Evolutionary conservation across 345 rosid genomes (phyloP).

Genomic region (Gossypium arboreum): DNA sequence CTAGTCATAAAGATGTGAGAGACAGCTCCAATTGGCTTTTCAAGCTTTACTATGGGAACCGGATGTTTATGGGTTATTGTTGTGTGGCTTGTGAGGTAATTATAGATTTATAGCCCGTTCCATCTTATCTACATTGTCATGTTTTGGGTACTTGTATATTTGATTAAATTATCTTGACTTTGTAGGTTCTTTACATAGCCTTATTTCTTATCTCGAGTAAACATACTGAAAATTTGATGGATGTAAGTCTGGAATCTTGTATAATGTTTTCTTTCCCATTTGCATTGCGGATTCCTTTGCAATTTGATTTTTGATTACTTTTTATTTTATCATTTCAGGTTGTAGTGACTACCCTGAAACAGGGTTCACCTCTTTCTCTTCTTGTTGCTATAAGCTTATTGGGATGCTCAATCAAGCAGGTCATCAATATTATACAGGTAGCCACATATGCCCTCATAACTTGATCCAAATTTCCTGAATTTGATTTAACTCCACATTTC

Average conservation of each 20-base stretch:
- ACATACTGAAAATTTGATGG: slow-evolving; percentile 51
- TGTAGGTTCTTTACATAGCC: slow-evolving; percentile 35
- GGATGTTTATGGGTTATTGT: slow-evolving; percentile 91
- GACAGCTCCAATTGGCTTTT: slow-evolving; percentile 94
- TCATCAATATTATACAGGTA: slow-evolving; percentile 83
- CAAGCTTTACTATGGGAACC: slow-evolving; percentile 83
- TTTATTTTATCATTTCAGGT: slow-evolving; percentile 46
- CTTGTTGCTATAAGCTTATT: slow-evolving; percentile 56
- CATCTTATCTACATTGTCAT: background rate
- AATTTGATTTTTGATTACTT: slow-evolving; percentile 17
- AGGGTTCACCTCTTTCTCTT: slow-evolving; percentile 45
- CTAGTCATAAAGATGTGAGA: slow-evolving; percentile 90
- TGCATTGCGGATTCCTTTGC: background rate
- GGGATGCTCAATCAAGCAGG: slow-evolving; percentile 85
- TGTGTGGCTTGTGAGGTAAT: slow-evolving; percentile 91
- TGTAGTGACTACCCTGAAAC: slow-evolving; percentile 34
- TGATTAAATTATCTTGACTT: background rate
- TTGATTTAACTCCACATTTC: background rate
- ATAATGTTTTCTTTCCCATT: slow-evolving; percentile 1
- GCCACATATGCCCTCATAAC: slow-evolving; percentile 9
- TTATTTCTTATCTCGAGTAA: slow-evolving; percentile 64
- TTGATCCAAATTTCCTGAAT: background rate
- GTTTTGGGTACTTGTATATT: background rate
- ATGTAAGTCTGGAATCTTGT: slow-evolving; percentile 36
- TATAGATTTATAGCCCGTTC: background rate